Evolutionary conservation across 2,329 filamentous ascomycete genomes (phyloP).

Genomic region (Fusarium nematophilum): DNA sequence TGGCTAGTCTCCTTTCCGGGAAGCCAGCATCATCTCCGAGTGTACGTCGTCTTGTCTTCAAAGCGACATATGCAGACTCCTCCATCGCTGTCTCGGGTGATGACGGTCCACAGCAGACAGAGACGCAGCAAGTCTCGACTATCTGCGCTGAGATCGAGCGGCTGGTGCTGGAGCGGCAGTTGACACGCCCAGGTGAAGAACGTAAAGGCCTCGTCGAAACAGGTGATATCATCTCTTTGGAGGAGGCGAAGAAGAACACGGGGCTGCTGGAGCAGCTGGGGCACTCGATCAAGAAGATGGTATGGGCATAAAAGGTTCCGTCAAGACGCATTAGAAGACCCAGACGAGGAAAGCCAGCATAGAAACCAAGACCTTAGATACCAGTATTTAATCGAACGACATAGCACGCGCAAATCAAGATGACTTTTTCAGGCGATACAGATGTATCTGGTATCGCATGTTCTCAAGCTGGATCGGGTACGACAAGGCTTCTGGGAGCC

Average conservation of each 20-base stretch:
- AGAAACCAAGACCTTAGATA: conserved; percentile 34
- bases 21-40: conserved; percentile 39
- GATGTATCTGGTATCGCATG: conserved; percentile 93
- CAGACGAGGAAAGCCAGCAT: conserved; percentile 3
- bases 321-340: conserved; percentile 25
- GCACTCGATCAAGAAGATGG: conserved; percentile 91
- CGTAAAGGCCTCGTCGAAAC: conserved; percentile 62
- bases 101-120: conserved; percentile 58
- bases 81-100: conserved; percentile 64
- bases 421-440: conserved; percentile 67
- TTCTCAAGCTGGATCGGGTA: conserved; percentile 92
- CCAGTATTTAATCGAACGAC: conserved; percentile 13
- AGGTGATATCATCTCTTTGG: conserved; percentile 82
- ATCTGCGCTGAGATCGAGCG: conserved; percentile 84
- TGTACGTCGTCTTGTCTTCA: conserved; percentile 32
- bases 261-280: conserved; percentile 87
- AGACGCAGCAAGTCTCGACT: conserved; percentile 66
- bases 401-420: conserved; percentile 23
- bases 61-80: conserved; percentile 57
- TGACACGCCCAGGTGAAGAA: conserved; percentile 55
- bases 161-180: conserved; percentile 65
- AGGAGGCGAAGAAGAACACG: conserved; percentile 88
- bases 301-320: conserved; percentile 72
- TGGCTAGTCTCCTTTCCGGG: conserved; percentile 57
- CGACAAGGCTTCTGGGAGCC: conserved; percentile 71